Base-by-base conservation (phyloP, 179 eudicot species). In the Nepenthes alata region DNA sequence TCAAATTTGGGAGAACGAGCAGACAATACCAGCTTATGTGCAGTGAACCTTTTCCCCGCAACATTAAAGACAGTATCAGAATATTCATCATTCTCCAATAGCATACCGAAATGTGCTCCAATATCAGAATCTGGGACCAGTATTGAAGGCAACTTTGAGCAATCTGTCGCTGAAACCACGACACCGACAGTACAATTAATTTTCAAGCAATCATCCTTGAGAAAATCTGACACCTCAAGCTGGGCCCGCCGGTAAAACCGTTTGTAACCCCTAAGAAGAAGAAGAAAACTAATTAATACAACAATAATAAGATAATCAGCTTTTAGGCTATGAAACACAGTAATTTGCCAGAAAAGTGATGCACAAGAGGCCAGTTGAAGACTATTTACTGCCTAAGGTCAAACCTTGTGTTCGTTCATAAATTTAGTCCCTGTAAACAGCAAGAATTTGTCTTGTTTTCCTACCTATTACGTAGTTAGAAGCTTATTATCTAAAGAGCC, bases 101-200 rank as follows among this genome's bases (percentile, higher is more conserved):
- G 77, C 72, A 63, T 77, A 48, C 95, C 95, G 70, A 88, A 81
- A 63, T 88, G 82, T 60, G 80, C 59, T 55, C 95, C 95, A 57
- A 88, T 83, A 71, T 88, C 91, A 57, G 91, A 85, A 25, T 83
- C 86, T 60, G 95, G 95, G 60, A 88, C 91, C 75, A 74, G 77
- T 72, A 88, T 85, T 25, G 89, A 77, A 59, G 76, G 87, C 66
- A 83, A 58, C 57, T 84, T 79, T 54, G 89, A 75, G 64, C 85
- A 79, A 70, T 83, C 88, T 65, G 78, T 80, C 37, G 78, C 85
- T 47, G 95, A 88, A 66, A 83, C 82, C 59, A 88, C 95, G 61
- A 88, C 95, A 54, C 95, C 95, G 69, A 88, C 95, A 15, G 95
- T 88, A 66, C 95, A 88, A 65, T 81, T 83, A 65, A 88, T 85